Conservation (phyloP, 108 stramenopile genomes). For the Halocafeteria seosinensis region DNA sequence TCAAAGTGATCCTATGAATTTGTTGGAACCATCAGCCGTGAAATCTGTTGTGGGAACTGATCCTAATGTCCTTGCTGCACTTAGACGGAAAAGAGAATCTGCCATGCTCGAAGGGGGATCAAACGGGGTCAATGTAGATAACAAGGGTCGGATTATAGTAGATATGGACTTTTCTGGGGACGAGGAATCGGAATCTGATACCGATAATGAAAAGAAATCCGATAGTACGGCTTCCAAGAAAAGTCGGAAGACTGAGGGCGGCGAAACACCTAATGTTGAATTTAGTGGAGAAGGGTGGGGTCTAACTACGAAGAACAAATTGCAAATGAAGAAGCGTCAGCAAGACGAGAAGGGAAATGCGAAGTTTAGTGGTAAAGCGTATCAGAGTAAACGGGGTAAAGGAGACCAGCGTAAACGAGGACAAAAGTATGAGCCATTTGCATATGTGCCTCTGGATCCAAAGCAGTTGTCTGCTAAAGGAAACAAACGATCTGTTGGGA, state of each 20-base stretch:
- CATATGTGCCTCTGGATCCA: conserved; percentile 1
- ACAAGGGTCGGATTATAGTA: neutral
- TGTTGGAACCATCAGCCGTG: neutral
- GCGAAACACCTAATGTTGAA: no score
- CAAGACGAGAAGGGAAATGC: no score
- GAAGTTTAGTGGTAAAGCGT: neutral
- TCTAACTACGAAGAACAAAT: no score
- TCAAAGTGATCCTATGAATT: neutral
- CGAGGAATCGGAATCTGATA: no score
- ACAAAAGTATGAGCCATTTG: neutral
- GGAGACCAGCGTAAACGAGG: neutral
- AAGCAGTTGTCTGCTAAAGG: neutral
- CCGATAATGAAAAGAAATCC: no score
- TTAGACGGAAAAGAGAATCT: no score
- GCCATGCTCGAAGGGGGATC: neutral
- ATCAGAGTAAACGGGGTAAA: neutral
- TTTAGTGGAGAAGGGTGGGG: no score
- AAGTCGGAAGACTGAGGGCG: no score
- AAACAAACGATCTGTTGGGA: neutral
- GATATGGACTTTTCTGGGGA: neutral
- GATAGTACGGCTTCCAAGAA: no score
- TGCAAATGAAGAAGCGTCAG: no score
- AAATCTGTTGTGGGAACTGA: neutral
- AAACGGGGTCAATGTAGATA: neutral
- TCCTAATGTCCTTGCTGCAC: neutral